Evolutionary conservation across 2,329 filamentous ascomycete species (phyloP), one percentile per base, ranked within the genome.

Genomic region (Trichoderma brevicompactum): DNA sequence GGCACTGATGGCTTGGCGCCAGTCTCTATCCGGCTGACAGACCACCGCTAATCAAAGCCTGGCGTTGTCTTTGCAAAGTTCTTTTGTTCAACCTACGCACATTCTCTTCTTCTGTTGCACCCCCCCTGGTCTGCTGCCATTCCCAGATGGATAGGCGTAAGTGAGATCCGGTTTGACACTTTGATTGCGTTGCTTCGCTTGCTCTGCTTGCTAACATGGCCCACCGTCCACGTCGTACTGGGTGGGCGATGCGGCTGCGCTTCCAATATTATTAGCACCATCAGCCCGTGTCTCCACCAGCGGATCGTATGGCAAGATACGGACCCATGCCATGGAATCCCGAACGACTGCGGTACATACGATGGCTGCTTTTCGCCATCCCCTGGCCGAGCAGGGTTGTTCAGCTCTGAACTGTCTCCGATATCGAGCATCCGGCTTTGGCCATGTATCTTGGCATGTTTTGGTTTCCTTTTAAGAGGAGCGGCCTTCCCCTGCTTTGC

Each of bases 181-280:
- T 28, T 28, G 12, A n/a, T 50, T n/a, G 48, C n/a, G 36, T 23
- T 44, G 40, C 15, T 52, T 38, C 13, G 56, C 52, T 28, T 17
- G 49, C 48, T 38, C 32, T 40, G 34, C 12, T 19, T 59, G 43
- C 43, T 44, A 28, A 44, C 41, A n/a, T n/a, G 7, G 28, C 13
- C 59, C 41, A 43, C 48, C 49, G 59, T 54, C 28, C 13, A 46
- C 36, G 59, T 63, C 59, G 59, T 38, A 54, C 49, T 15, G 40
- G 38, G 23, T 28, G 23, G 23, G 23, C 23, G 23, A 28, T 28
- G 23, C 15, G 59, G 49, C 49, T 46, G 19, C 28, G 28, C 40
- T 54, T 63, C 10, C 48, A 43, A 52, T 54, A 38, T 56, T 44
- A 23, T 19, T 40, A 44, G 46, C 58, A n/a, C 49, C 58, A 40